These are phyloP conservation scores for Verticillium dahliae DNA, from an alignment of 2,329 filamentous ascomycete species.

Conservation along the genomic window DNA sequence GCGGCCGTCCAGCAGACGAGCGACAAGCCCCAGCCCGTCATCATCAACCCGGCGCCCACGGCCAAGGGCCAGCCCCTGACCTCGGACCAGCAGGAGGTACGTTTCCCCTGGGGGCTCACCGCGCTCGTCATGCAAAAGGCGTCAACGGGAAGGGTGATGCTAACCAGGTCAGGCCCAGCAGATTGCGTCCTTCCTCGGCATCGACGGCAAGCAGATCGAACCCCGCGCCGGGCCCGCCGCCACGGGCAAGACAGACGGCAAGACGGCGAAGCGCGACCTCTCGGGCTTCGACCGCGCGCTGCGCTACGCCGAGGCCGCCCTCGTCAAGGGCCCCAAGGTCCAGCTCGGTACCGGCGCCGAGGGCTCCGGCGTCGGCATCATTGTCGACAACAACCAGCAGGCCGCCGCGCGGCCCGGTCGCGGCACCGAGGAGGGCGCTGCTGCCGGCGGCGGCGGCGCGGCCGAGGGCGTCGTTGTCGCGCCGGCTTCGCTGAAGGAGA, in stretches of 20 bases:
- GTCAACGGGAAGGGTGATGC: too few species aligned
- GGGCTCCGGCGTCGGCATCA: conserved; percentile 32
- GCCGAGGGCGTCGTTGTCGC: neutral
- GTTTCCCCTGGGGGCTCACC: neutral
- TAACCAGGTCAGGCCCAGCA: conserved; percentile 24
- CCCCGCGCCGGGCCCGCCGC: conserved; percentile 24
- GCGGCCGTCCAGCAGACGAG: conserved; percentile 7
- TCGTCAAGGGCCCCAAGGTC: conserved; percentile 29
- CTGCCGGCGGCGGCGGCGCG: conserved; percentile 1
- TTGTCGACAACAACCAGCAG: conserved; percentile 24
- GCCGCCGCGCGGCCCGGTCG: conserved; percentile 18
- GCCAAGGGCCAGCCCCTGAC: neutral
- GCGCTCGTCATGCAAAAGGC: neutral
- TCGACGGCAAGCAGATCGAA: conserved; percentile 39
- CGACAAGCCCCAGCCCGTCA: conserved; percentile 2
- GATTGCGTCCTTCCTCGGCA: conserved; percentile 36
- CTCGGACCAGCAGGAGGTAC: conserved; percentile 7
- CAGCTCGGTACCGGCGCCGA: conserved; percentile 32
- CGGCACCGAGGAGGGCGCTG: conserved; percentile 3
- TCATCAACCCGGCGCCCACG: conserved; percentile 2
- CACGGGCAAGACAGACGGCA: conserved; percentile 5
- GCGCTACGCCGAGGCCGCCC: conserved; percentile 28
- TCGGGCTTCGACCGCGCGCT: conserved; percentile 33
- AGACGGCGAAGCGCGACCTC: conserved; percentile 25
- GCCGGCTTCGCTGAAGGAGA: neutral